phyloP scores from a whole-genome alignment of 805 yeast genomes.

The Yueomyces sinensis region DNA sequence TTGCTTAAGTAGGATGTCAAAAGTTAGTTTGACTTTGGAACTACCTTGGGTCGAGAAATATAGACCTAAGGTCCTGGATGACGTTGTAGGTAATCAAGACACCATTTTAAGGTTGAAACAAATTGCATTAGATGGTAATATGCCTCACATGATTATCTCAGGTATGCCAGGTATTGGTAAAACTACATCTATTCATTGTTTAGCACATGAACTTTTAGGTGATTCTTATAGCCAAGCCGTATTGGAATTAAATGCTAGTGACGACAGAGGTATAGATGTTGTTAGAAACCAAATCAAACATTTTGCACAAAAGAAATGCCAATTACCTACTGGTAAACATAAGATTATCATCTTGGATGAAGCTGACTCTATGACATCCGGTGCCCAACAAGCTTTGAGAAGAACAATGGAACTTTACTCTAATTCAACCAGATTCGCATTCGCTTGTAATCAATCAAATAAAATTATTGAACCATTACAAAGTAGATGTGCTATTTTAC shows the following conservation, averaged over 20 bases:
- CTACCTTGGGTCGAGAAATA: conserved; percentile 84
- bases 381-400: conserved; percentile 89
- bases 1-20: background rate
- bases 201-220: conserved; percentile 76
- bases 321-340: conserved; percentile 77
- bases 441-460: conserved; percentile 90
- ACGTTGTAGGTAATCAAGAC: conserved; percentile 88
- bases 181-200: conserved; percentile 84
- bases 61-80: conserved; percentile 66
- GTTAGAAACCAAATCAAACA: conserved; percentile 89
- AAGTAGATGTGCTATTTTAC: conserved; percentile 86
- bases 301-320: conserved; percentile 90
- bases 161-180: conserved; percentile 97
- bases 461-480: conserved; percentile 96
- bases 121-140: conserved; percentile 85
- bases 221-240: conserved; percentile 67
- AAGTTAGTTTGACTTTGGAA: conserved; percentile 9
- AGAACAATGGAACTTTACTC: conserved; percentile 93
- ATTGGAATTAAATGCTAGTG: conserved; percentile 87
- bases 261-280: conserved; percentile 94
- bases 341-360: conserved; percentile 90
- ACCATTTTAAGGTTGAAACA: conserved; percentile 73
- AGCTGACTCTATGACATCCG: conserved; percentile 94
- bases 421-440: conserved; percentile 95
- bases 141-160: conserved; percentile 94